Evolutionary conservation across 176 grass and related monocot species (phyloP), one percentile per base, ranked within the genome.

Genomic region (Carex scoparia): DNA sequence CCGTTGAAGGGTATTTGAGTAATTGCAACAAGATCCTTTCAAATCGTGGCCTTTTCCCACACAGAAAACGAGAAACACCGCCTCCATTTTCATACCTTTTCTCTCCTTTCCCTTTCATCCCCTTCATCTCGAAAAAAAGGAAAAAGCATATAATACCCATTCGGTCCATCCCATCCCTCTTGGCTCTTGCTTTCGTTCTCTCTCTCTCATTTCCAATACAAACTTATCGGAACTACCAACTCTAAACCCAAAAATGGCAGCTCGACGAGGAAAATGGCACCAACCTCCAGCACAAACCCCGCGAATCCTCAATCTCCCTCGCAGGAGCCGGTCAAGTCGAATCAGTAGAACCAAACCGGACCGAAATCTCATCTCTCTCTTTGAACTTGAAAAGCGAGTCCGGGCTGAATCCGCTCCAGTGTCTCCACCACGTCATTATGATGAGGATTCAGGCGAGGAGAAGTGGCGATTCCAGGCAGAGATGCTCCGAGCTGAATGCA

Each of bases 401-500:
- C 87, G 89, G 58, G 85, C 80, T 7, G 93, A 91, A 75, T 94
- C 92, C 0, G 88, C 87, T 23, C 89, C 84, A 12, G 54, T 86
- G 15, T 88, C 87, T 13, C 89, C 86, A 23, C 72, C 86, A 38
- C 62, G 32, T 72, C 84, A 55, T 4, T 65, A 65, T 12, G 31
- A 70, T 3, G 44, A 87, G 69, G 79, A 78, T 28, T 28, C 61
- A 1, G 87, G 11, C 38, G 80, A 97, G 88, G 94, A 92, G 88
- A 89, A 89, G 80, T 97, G 94, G 94, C 84, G 84, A 78, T 97
- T 97, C 88, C 92, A 97, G 85, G 94, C 94, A 18, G 94, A 97
- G 88, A 97, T 97, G 84, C 92, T 97, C 70, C 90, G 92, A 32
- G 92, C 92, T 65, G 92, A 97, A 89, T 97, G 94, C 83, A 97